Evolutionary conservation across 768 basidiomycete genomes (phyloP).

Genomic region (Pleurotus salmoneostramineus): DNA sequence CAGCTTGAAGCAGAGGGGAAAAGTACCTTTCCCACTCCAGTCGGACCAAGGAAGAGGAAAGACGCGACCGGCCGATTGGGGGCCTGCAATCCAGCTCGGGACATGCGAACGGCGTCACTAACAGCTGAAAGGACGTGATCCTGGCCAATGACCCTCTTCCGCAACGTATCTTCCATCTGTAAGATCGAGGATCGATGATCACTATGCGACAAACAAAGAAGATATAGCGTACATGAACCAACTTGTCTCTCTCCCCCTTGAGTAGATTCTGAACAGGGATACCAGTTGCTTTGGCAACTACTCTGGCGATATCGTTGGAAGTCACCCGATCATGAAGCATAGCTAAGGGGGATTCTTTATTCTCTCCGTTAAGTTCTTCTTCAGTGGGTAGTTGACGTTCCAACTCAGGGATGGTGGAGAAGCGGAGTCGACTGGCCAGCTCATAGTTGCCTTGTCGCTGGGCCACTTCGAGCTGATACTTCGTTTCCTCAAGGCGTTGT

Average conservation of each 20-base stretch:
- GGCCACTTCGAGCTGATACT: conserved; percentile 82
- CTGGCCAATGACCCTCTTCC: conserved; percentile 81
- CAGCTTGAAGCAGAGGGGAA: neutral
- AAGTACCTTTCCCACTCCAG: conserved; percentile 78
- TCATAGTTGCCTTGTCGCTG: conserved; percentile 90
- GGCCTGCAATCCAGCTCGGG: conserved; percentile 85
- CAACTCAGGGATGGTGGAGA: conserved; percentile 80
- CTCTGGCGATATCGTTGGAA: conserved; percentile 83
- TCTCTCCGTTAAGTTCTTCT: conserved; percentile 32
- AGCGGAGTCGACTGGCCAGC: conserved; percentile 77
- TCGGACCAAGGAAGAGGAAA: conserved; percentile 88
- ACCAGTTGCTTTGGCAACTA: conserved; percentile 85
- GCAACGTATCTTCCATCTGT: conserved; percentile 85
- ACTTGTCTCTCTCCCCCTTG: conserved; percentile 85
- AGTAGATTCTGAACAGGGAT: conserved; percentile 87
- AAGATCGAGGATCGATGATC: neutral
- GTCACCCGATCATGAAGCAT: conserved; percentile 87
- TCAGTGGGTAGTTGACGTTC: conserved; percentile 65
- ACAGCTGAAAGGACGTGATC: conserved; percentile 84
- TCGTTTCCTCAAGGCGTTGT: conserved; percentile 74
- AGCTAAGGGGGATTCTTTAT: conserved; percentile 46
- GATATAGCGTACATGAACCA: conserved; percentile 66
- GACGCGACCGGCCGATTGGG: conserved; percentile 89
- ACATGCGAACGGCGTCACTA: conserved; percentile 89
- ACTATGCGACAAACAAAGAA: neutral